A percentile compares a stretch with the other conserved stretches of the same genome.
Evolutionary conservation across 352 stramenopile genomes (phyloP).

Genomic region (Globisporangium sylvaticum): DNA sequence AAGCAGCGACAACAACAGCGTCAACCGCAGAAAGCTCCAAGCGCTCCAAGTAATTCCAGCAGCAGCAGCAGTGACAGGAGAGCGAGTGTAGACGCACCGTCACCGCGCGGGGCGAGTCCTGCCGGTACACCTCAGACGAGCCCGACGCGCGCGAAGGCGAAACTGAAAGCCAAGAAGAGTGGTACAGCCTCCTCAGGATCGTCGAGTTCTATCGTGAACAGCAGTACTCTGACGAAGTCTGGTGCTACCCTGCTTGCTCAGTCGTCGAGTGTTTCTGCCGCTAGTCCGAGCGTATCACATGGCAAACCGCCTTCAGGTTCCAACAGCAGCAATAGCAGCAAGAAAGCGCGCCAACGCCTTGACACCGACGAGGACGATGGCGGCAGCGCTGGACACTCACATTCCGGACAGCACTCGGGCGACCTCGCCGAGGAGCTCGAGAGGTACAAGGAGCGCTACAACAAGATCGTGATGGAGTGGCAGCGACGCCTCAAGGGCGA

Average conservation of each 20-base stretch:
- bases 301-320: slow-evolving; percentile 11
- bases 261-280: not conserved
- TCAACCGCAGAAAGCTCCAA: not conserved
- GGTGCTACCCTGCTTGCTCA: not conserved
- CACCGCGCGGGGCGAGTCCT: not conserved
- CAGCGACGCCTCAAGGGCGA: slow-evolving; percentile 73
- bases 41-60: not conserved
- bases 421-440: slow-evolving; percentile 52
- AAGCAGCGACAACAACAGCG: slow-evolving; percentile 1
- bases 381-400: slow-evolving; percentile 4
- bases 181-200: not conserved
- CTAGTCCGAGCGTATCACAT: slow-evolving; percentile 1
- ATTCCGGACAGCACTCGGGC: slow-evolving; percentile 15
- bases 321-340: slow-evolving; percentile 5
- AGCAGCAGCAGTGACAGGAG: slow-evolving; percentile 9
- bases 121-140: not conserved
- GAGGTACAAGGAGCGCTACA: slow-evolving; percentile 78
- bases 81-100: slow-evolving; percentile 7
- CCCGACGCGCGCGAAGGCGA: slow-evolving; percentile 3
- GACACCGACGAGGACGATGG: slow-evolving; percentile 22
- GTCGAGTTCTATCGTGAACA: not conserved
- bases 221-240: not conserved
- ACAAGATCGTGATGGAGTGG: slow-evolving; percentile 77
- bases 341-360: slow-evolving; percentile 6
- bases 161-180: slow-evolving; percentile 12